phyloP scores from a whole-genome alignment of 1,284 basidiomycete species.

The Trametes pubescens region DNA sequence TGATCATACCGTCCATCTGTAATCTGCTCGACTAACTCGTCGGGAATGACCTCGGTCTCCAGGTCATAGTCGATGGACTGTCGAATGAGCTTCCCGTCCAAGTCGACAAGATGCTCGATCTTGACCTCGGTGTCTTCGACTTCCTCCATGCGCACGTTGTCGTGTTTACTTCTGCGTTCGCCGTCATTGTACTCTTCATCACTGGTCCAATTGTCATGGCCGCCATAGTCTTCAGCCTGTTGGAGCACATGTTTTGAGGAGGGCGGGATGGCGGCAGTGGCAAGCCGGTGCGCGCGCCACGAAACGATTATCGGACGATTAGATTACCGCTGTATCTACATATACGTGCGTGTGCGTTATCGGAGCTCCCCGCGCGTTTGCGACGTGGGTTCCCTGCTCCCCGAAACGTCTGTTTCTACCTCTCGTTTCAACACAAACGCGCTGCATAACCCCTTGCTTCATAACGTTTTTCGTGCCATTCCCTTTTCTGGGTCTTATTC shows the following conservation, averaged over 20 bases:
- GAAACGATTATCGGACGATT: no score
- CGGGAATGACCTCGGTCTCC: conserved; percentile 45
- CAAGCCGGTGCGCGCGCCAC: no score
- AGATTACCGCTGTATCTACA: no score
- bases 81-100: conserved; percentile 42
- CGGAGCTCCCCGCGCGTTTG: no score
- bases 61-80: conserved; percentile 39
- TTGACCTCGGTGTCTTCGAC: conserved; percentile 36
- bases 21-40: conserved; percentile 39
- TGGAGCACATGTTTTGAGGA: no score
- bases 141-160: conserved; percentile 43
- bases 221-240: conserved; percentile 42
- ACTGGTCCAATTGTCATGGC: conserved; percentile 26
- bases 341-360: no score
- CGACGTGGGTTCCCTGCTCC: no score
- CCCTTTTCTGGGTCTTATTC: not conserved
- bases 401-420: no score
- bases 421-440: not conserved
- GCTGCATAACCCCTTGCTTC: not conserved
- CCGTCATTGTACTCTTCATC: conserved; percentile 41
- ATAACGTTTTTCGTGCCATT: not conserved
- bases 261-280: no score
- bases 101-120: conserved; percentile 47
- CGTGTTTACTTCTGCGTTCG: no score
- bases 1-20: conserved; percentile 47